phyloP scores from a whole-genome alignment of 2,329 filamentous ascomycete genomes.

The Claviceps sorghi region DNA sequence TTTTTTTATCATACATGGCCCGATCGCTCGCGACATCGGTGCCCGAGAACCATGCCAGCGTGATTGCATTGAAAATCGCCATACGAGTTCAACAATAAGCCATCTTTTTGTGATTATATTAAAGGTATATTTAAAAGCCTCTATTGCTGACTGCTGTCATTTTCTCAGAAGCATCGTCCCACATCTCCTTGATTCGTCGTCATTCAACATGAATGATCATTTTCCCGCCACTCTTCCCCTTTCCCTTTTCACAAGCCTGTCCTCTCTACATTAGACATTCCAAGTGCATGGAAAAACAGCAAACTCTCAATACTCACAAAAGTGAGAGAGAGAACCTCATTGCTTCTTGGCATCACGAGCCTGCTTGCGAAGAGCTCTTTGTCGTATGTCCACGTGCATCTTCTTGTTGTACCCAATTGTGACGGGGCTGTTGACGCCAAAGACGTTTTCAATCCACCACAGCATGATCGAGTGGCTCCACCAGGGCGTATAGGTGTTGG shows the following conservation, averaged over 20 bases:
- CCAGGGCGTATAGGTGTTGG: conserved; percentile 78
- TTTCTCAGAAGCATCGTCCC: not conserved
- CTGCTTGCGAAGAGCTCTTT: conserved; percentile 67
- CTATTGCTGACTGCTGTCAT: not conserved
- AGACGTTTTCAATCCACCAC: conserved; percentile 55
- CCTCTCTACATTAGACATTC: not conserved
- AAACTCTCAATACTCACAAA: not conserved
- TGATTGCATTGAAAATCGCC: not conserved
- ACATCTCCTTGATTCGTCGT: not conserved
- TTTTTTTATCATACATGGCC: not conserved
- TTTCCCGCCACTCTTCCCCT: not conserved
- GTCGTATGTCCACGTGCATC: conserved; percentile 75
- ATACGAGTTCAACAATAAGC: not conserved
- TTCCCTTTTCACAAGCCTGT: not conserved
- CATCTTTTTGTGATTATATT: not conserved
- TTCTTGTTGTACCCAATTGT: conserved; percentile 37
- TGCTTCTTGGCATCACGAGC: conserved; percentile 67
- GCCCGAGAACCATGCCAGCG: not conserved
- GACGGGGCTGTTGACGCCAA: conserved; percentile 33
- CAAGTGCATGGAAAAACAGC: not conserved
- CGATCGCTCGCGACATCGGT: not conserved
- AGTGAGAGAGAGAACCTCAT: conserved; percentile 9
- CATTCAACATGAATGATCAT: not conserved
- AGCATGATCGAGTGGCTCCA: conserved; percentile 86
- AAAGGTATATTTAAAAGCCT: not conserved